Evolutionary conservation across 1,284 basidiomycete genomes (phyloP), one percentile per base, ranked within the genome.

Genomic region (Ganoderma meredithae): DNA sequence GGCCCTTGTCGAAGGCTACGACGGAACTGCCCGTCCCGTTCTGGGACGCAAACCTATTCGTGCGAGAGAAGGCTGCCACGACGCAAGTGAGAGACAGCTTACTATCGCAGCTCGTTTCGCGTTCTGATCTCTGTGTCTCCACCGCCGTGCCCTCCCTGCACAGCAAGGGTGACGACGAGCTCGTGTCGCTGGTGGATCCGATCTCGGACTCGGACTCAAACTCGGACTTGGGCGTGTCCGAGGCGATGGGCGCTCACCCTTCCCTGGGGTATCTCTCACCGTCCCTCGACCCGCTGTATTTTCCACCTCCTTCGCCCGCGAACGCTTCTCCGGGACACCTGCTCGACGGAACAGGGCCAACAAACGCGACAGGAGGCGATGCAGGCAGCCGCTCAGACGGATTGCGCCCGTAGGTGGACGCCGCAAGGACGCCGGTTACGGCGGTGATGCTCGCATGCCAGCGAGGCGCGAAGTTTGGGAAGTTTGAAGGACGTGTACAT

Each of bases 1-100:
- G 10, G 8, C 15, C 52, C 15, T 33, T 22, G 55, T 39, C 55
- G 17, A 58, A 58, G 31, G 12, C 27, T 27, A 25, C 10, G 10
- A 25, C 10, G 10, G 53, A 33, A 33, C 15, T 8, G 12, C 55
- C 33, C 33, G 55, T 39, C 19, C 19, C 55, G 33, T 58, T n/a
- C 33, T 58, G 55, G 55, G 5, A 58, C 55, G 55, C 55, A 19
- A 58, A 58, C 55, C 8, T 58, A 33, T 58, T 58, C 55, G 55
- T 58, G 17, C 55, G 55, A 17, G 55, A 33, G 36, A 33, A 39
- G 36, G 7, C 33, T 33, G 19, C 55, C 31, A 39, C 55, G 19
- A 19, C 55, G 55, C 55, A 58, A 58, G 55, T 58, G 55, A 58
- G 31, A 58, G 55, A 58, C 33, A 58, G 55, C 55, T 58, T 58